These are phyloP conservation scores for Leavenworthia alabamica DNA, from an alignment of 345 rosid genomes.

Conservation along the genomic window DNA sequence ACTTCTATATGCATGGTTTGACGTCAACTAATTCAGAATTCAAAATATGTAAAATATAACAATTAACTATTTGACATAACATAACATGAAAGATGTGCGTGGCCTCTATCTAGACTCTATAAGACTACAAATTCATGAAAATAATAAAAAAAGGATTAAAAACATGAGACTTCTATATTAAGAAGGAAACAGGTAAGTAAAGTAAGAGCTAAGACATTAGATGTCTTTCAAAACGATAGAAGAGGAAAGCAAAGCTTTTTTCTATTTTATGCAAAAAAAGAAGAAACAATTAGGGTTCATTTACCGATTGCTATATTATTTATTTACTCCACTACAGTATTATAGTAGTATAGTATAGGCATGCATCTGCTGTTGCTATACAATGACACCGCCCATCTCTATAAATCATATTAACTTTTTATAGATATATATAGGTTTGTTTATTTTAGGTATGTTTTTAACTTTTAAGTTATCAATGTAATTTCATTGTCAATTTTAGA, in stretches of 20 bases:
- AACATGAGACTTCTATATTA: neutral
- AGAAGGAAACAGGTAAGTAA: neutral
- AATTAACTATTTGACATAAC: constrained; percentile 9
- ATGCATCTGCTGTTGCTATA: constrained; percentile 27
- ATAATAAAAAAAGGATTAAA: neutral
- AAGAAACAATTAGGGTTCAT: neutral
- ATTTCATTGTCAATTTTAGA: neutral
- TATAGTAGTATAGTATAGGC: constrained; percentile 22
- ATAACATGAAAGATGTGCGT: constrained; percentile 14
- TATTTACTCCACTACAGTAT: no score
- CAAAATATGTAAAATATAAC: neutral
- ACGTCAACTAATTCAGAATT: neutral
- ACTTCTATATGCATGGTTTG: no score
- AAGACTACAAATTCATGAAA: constrained; percentile 6
- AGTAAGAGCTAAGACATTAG: constrained; percentile 1
- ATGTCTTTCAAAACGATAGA: neutral
- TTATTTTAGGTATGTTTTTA: constrained; percentile 29
- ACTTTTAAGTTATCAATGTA: neutral
- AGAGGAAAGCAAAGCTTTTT: constrained; percentile 10
- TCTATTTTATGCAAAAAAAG: constrained; percentile 14
- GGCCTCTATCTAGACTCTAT: no score
- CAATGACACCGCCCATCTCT: constrained; percentile 31
- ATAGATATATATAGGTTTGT: constrained; percentile 11
- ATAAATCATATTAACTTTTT: neutral
- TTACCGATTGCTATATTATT: constrained; percentile 10